Evolutionary conservation across 2,329 filamentous ascomycete genomes (phyloP).

Genomic region (Stachybotrys elegans): DNA sequence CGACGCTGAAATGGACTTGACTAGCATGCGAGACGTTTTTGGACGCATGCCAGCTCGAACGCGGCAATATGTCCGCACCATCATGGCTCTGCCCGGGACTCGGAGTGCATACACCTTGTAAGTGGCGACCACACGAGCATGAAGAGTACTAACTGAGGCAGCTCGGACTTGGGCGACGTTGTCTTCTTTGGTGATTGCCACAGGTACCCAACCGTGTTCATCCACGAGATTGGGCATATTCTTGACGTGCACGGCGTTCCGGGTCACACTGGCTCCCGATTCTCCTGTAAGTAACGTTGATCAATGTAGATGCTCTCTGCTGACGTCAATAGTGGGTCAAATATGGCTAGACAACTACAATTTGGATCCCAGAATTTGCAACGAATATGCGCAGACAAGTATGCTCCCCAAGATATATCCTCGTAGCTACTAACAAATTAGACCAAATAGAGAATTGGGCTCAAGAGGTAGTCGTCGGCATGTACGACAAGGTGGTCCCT

Average conservation of each 20-base stretch:
- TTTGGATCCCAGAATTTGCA: too few relatives aligned
- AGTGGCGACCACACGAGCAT: too few relatives aligned
- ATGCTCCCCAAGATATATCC: too few relatives aligned
- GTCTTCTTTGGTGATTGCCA: slow-evolving; percentile 12
- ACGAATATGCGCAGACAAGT: too few relatives aligned
- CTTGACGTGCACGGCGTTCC: slow-evolving; percentile 15
- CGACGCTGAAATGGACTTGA: slow-evolving; percentile 17
- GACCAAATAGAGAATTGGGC: slow-evolving; percentile 24
- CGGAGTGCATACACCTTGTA: not conserved
- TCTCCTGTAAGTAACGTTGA: too few relatives aligned
- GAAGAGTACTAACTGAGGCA: too few relatives aligned
- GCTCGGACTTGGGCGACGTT: slow-evolving; percentile 13
- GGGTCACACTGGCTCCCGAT: too few relatives aligned
- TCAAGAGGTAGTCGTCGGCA: slow-evolving; percentile 15
- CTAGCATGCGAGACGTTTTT: slow-evolving; percentile 15
- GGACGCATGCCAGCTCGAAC: slow-evolving; percentile 23
- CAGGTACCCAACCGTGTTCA: slow-evolving; percentile 7
- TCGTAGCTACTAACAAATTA: too few relatives aligned
- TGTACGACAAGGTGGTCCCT: slow-evolving; percentile 20
- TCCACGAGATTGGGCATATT: slow-evolving; percentile 14
- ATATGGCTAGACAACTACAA: slow-evolving; percentile 15
- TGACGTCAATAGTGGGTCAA: too few relatives aligned
- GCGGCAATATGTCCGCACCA: slow-evolving; percentile 17
- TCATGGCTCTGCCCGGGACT: slow-evolving; percentile 16
- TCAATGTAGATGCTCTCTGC: too few relatives aligned